Base-by-base conservation (phyloP, 2,329 filamentous ascomycete species). In the Tolypocladium capitatum region DNA sequence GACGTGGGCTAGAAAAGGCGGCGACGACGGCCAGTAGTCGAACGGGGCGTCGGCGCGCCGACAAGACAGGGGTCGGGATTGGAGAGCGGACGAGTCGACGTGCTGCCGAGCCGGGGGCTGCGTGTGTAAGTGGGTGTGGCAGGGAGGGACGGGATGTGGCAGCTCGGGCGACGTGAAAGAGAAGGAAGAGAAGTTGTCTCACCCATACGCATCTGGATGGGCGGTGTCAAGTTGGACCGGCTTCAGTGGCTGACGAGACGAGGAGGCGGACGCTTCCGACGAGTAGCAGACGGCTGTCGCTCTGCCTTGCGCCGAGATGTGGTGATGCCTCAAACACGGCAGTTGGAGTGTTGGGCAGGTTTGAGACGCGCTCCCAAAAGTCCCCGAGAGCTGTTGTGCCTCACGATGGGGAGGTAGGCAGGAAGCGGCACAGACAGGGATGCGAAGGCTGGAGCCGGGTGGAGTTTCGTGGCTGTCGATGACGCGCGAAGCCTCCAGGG, bases 21-120 rank as follows among this genome's bases (percentile, higher is more conserved):
- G 33, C 46, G 27, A 13, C 33, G 32, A 21, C 5, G 28, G 41
- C 41, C 40, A 43, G 41, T 44, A 30, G 20, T 38, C 27, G 46
- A 24, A 28, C 21, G 41, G 44, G 46, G n/a, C n/a, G n/a, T n/a
- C n/a, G n/a, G n/a, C n/a, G 46, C 46, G 41, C 35, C 40, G 18
- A 38, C n/a, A 48, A 8, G 40, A 21, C 31, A 28, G 35, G 45
- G 44, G 35, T 27, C 27, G 2, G 18, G 45, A 41, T 21, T 46
- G 45, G 45, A 20, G 21, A 45, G 32, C 32, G 20, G 20, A 18
- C 30, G 30, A 45, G 43, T 27, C 13, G 43, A 45, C 18, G 21
- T 36, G 33, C 43, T 28, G 43, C 43, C 16, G 27, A 7, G 43
- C 21, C 6, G 18, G 31, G 42, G 28, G 43, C 33, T 28, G 43